Evolutionary conservation across 345 rosid species (phyloP).

Genomic region (Mercurialis annua): DNA sequence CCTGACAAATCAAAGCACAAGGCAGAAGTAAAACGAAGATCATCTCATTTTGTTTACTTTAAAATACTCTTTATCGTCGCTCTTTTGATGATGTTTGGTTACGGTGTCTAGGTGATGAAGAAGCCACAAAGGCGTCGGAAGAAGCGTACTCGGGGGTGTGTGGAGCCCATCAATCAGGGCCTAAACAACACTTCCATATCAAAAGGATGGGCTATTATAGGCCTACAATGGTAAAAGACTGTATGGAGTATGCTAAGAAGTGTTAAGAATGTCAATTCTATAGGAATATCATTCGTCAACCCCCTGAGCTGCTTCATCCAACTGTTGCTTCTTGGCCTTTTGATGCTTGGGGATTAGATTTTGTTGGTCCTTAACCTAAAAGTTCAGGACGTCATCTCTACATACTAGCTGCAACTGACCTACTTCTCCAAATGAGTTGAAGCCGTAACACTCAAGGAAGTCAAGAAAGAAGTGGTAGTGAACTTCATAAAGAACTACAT

Average conservation of each 20-base stretch:
- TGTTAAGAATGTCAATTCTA: too few relatives aligned
- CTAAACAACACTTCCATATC: neutral
- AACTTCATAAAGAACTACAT: too few relatives aligned
- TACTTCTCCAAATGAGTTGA: conserved; percentile 3
- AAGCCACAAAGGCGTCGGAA: neutral
- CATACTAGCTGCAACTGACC: neutral
- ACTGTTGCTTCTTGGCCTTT: neutral
- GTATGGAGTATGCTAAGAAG: neutral
- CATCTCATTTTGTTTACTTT: too few relatives aligned
- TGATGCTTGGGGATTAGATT: neutral
- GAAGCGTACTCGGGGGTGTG: neutral
- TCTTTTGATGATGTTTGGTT: too few relatives aligned
- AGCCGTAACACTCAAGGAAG: too few relatives aligned
- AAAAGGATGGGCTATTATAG: conserved; percentile 2
- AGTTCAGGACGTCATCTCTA: neutral
- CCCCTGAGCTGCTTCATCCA: neutral
- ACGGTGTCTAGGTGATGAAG: neutral
- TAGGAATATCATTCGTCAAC: neutral
- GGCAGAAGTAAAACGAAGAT: too few relatives aligned
- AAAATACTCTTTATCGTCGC: too few relatives aligned
- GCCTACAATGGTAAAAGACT: neutral
- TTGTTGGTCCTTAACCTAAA: too few relatives aligned
- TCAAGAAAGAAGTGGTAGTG: too few relatives aligned
- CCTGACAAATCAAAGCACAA: too few relatives aligned
- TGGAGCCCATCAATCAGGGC: neutral